Percentiles rank a stretch among this genome's conserved stretches.
Evolutionary conservation across 441 rosid species (phyloP).

Genomic region (Hura crepitans): DNA sequence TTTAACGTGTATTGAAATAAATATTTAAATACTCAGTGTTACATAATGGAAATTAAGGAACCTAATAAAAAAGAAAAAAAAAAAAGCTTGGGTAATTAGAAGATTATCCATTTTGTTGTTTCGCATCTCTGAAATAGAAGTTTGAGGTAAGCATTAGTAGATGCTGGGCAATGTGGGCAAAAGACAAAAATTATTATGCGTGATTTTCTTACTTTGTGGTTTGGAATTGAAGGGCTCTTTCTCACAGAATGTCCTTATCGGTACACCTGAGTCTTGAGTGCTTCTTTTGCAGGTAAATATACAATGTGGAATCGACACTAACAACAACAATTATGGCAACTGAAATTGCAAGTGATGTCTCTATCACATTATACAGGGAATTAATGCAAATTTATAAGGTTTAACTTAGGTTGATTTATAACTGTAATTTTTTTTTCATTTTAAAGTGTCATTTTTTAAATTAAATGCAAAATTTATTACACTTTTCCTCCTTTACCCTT

Average conservation of each 20-base stretch:
- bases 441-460: no score
- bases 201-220: slow-evolving; percentile 4
- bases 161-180: background rate
- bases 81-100: no score
- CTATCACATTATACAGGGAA: background rate
- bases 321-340: slow-evolving; percentile 1
- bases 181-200: background rate
- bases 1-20: no score
- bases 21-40: no score
- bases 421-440: no score
- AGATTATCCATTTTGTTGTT: background rate
- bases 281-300: slow-evolving; percentile 3
- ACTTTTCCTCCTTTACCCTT: no score
- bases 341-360: slow-evolving; percentile 1
- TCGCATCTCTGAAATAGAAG: no score
- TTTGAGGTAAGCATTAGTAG: background rate
- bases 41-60: no score
- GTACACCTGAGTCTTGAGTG: background rate
- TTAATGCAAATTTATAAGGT: background rate
- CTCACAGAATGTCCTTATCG: slow-evolving; percentile 9
- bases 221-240: slow-evolving; percentile 10
- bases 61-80: no score
- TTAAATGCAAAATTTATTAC: no score
- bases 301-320: slow-evolving; percentile 14
- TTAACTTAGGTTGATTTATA: no score